Evolutionary conservation across 1,284 basidiomycete genomes (phyloP), one percentile per base, ranked within the genome.

Genomic region (Microbotryum scabiosae): DNA sequence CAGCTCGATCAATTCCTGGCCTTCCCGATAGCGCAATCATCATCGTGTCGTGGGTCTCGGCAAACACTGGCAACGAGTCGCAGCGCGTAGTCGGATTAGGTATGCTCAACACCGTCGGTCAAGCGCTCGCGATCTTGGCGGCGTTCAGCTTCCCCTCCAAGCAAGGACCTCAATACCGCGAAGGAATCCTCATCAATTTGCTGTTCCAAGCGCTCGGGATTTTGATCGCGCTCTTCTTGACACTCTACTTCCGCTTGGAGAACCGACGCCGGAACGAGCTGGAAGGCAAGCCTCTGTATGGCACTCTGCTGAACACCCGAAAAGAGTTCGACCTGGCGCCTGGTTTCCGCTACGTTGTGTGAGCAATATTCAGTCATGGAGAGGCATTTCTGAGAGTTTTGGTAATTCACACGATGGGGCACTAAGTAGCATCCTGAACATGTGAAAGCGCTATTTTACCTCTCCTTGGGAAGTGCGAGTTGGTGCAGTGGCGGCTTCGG

Each of bases 101-200:
- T 47, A 76, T 76, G 75, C 74, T 79, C 55, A 79, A 79, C 72
- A 54, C 36, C 36, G 4, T 78, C 61, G 77, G 76, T 16, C 78
- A 79, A 65, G 78, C 76, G 60, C 70, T 79, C 12, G 72, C 73
- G 2, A 71, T 79, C 59, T 68, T 74, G 25, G 78, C 78, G n/a
- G 66, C 76, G 9, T 78, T 77, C 71, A 62, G 75, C 36, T 79
- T 78, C 73, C 78, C 78, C 0, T 61, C 63, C 1, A 55, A 32
- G 14, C 73, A 79, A 62, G 73, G 74, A 1, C 78, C 78, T 0
- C 59, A 69, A 25, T 79, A 69, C 72, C 63, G 51, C 62, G 77
- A 76, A 60, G 78, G 78, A 25, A 70, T 69, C 48, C 68, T 64
- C 20, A 64, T 78, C 63, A 79, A 79, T 69, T 59, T 79, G 48